These are phyloP conservation scores for Echria macrotheca DNA, from an alignment of 495 filamentous ascomycete species.

Conservation along the genomic window DNA sequence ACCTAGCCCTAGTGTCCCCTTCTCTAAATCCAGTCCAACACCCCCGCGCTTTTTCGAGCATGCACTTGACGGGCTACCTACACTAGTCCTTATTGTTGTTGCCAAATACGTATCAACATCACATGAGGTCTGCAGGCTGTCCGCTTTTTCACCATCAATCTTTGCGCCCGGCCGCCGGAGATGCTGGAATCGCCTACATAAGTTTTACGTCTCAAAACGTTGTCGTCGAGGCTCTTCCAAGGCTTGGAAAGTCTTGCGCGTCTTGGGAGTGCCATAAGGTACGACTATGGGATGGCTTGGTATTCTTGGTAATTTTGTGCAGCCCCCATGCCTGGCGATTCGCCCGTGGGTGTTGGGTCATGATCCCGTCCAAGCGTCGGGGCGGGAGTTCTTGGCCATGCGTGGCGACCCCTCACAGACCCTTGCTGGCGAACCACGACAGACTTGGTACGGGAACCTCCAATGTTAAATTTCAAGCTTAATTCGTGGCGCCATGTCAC, in stretches of 20 bases:
- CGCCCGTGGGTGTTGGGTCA: neutral
- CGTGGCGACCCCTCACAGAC: neutral
- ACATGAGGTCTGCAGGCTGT: no score
- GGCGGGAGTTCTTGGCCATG: slow-evolving; percentile 4
- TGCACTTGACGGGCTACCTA: no score
- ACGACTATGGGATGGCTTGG: slow-evolving; percentile 2
- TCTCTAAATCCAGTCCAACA: no score
- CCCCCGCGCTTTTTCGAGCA: no score
- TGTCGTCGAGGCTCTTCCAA: neutral
- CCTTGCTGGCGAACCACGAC: slow-evolving; percentile 15
- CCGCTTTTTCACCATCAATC: no score
- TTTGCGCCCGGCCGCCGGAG: neutral
- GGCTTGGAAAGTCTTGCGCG: no score
- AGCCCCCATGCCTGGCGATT: neutral
- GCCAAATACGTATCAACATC: no score
- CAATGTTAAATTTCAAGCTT: slow-evolving; percentile 30
- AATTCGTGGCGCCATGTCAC: slow-evolving; percentile 24
- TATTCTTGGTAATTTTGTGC: neutral
- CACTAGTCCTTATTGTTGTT: no score
- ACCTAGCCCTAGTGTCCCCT: no score
- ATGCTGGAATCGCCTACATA: neutral
- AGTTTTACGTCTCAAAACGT: neutral
- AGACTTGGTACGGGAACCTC: slow-evolving; percentile 26
- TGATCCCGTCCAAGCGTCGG: neutral
- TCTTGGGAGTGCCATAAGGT: no score